Conservation (phyloP, 441 rosid genomes). For the Melastoma candidum region DNA sequence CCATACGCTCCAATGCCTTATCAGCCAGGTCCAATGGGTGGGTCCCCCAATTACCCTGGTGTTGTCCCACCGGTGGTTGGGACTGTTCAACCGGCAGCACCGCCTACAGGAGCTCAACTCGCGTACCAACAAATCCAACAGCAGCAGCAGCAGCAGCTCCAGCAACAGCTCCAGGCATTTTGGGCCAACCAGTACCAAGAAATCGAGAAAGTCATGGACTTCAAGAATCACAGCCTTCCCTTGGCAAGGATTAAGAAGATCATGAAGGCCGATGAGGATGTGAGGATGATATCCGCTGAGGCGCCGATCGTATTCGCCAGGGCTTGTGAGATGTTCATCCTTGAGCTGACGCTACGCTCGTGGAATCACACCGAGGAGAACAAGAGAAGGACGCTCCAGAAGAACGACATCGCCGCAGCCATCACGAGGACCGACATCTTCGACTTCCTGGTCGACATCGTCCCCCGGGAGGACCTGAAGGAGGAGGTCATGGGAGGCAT, state of each 20-base stretch:
- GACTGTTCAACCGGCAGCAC: slow-evolving; percentile 4
- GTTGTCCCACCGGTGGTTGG: slow-evolving; percentile 1
- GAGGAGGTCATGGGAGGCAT: background rate
- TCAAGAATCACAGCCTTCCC: slow-evolving; percentile 9
- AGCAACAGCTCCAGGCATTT: no score
- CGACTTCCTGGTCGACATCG: slow-evolving; percentile 6
- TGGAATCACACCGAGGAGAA: slow-evolving; percentile 9
- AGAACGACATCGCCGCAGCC: background rate
- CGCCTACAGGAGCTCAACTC: slow-evolving; percentile 1
- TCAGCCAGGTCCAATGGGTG: slow-evolving; percentile 7
- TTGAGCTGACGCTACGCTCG: slow-evolving; percentile 2
- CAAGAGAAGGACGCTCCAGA: slow-evolving; percentile 9
- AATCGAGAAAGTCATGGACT: slow-evolving; percentile 3
- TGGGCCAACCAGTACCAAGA: background rate
- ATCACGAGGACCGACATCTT: slow-evolving; percentile 3
- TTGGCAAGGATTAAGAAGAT: no score
- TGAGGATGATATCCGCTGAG: slow-evolving; percentile 8
- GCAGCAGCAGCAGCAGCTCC: slow-evolving; percentile 6
- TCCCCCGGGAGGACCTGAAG: slow-evolving; percentile 6
- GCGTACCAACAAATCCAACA: slow-evolving; percentile 7
- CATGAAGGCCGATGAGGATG: no score
- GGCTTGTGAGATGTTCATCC: no score
- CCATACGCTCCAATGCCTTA: slow-evolving; percentile 8
- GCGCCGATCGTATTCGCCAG: slow-evolving; percentile 3
- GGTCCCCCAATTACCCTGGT: slow-evolving; percentile 7